phyloP scores from a whole-genome alignment of 352 stramenopile species.

The Phytopythium vexans region DNA sequence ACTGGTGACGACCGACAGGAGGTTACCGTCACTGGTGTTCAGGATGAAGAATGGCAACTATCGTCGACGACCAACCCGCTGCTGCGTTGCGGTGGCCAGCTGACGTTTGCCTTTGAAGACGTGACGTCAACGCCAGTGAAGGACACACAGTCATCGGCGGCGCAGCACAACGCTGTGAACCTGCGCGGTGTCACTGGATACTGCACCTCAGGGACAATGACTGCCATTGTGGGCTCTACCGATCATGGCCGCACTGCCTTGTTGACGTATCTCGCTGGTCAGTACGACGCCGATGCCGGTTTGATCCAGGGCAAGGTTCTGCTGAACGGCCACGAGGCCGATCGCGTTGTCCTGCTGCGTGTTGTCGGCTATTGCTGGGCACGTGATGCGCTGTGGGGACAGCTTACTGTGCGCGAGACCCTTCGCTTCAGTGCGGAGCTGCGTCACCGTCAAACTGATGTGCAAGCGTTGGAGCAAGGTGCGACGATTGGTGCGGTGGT shows the following conservation, averaged over 20 bases:
- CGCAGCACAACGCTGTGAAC: slow-evolving; percentile 8
- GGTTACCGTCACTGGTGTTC: neutral
- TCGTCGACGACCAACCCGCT: neutral
- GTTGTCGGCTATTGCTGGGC: slow-evolving; percentile 22
- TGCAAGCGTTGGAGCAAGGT: slow-evolving; percentile 7
- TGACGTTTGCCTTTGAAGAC: slow-evolving; percentile 19
- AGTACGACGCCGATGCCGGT: neutral
- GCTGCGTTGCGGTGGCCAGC: slow-evolving; percentile 6
- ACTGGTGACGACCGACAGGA: no score
- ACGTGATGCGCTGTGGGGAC: slow-evolving; percentile 12
- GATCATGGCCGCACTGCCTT: slow-evolving; percentile 12
- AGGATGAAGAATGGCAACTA: no score
- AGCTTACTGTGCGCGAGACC: slow-evolving; percentile 20
- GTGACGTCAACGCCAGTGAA: slow-evolving; percentile 10
- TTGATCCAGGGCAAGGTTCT: slow-evolving; percentile 13
- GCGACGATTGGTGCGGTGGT: slow-evolving; percentile 4
- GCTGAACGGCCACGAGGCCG: slow-evolving; percentile 17
- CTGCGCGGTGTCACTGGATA: slow-evolving; percentile 12
- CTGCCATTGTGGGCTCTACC: slow-evolving; percentile 14
- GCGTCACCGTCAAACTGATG: slow-evolving; percentile 10
- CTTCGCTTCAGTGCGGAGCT: slow-evolving; percentile 16
- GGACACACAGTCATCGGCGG: neutral
- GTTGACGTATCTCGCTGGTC: slow-evolving; percentile 13
- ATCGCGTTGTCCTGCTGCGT: slow-evolving; percentile 13
- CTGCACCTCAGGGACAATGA: slow-evolving; percentile 15